These are phyloP conservation scores for Priceomyces castillae DNA, from an alignment of 805 yeast genomes.

Conservation along the genomic window DNA sequence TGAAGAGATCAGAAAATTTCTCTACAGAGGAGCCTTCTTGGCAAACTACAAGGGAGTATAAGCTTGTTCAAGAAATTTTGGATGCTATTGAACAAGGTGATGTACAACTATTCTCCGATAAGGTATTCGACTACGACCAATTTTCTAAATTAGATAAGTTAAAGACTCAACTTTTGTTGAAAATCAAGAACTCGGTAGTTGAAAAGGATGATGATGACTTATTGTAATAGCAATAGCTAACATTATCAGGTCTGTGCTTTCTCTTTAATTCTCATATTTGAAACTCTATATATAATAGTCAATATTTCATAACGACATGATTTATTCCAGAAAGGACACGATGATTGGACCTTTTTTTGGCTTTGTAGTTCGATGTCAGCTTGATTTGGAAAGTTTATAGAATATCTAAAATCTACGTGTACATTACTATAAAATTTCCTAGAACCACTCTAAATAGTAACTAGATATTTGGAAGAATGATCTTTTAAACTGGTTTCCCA, in stretches of 20 bases:
- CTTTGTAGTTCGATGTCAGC: no score
- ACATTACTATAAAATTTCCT: slow-evolving; percentile 1
- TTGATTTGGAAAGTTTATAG: no score
- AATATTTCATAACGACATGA: no score
- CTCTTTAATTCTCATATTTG: no score
- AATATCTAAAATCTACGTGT: background rate
- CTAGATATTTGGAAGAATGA: background rate
- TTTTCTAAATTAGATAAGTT: slow-evolving; percentile 86
- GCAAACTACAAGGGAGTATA: slow-evolving; percentile 71
- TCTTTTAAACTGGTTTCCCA: slow-evolving; percentile 72
- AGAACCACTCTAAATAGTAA: background rate
- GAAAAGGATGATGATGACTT: slow-evolving; percentile 69
- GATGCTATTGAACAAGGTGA: slow-evolving; percentile 81
- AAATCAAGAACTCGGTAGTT: slow-evolving; percentile 71
- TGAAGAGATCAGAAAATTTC: slow-evolving; percentile 63
- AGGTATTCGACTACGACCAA: slow-evolving; percentile 81
- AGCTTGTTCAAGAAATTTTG: slow-evolving; percentile 61
- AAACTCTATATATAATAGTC: background rate
- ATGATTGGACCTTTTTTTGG: no score
- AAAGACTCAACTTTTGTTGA: slow-evolving; percentile 79
- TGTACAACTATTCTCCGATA: slow-evolving; percentile 67
- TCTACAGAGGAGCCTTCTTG: slow-evolving; percentile 73
- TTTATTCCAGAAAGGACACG: no score
- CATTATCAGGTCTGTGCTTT: no score
- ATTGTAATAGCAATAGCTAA: slow-evolving; percentile 15